A percentile compares a stretch with the other conserved stretches of the same genome.
Evolutionary conservation across 805 yeast species (phyloP).

Genomic region (Kuraishia capsulata): DNA sequence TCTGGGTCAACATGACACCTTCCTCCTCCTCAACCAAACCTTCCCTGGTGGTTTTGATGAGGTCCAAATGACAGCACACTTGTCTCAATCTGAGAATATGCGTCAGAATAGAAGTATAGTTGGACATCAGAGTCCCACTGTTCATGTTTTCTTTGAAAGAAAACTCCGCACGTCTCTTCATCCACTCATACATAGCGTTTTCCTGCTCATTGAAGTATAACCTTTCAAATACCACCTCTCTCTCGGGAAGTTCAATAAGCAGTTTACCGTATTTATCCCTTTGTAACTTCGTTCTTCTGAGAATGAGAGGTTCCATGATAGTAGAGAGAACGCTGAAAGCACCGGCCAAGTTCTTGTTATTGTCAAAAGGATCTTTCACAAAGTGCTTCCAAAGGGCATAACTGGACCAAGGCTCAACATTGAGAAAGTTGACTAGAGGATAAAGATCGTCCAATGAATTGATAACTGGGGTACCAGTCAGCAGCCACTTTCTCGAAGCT

Average conservation of each 20-base stretch:
- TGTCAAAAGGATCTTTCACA: constrained; percentile 73
- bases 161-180: constrained; percentile 56
- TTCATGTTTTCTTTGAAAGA: constrained; percentile 51
- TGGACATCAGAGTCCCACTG: constrained; percentile 59
- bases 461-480: constrained; percentile 63
- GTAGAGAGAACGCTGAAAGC: constrained; percentile 83
- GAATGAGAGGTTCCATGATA: constrained; percentile 70
- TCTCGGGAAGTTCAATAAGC: constrained; percentile 68
- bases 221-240: constrained; percentile 61
- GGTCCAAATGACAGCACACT: constrained; percentile 74
- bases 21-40: constrained; percentile 39
- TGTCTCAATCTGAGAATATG: constrained; percentile 81
- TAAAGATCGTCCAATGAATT: constrained; percentile 82
- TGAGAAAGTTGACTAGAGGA: constrained; percentile 64
- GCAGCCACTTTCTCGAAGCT: constrained; percentile 41
- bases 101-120: constrained; percentile 71
- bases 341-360: constrained; percentile 50
- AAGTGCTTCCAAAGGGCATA: constrained; percentile 83
- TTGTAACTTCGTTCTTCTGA: constrained; percentile 84
- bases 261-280: constrained; percentile 63
- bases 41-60: constrained; percentile 41
- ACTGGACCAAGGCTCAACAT: constrained; percentile 85
- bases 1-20: constrained; percentile 16
- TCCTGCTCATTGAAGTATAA: constrained; percentile 63
- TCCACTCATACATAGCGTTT: constrained; percentile 53